Evolutionary conservation across 306 rosid genomes (phyloP), one percentile per base, ranked within the genome.

Genomic region (Rosa chinensis): DNA sequence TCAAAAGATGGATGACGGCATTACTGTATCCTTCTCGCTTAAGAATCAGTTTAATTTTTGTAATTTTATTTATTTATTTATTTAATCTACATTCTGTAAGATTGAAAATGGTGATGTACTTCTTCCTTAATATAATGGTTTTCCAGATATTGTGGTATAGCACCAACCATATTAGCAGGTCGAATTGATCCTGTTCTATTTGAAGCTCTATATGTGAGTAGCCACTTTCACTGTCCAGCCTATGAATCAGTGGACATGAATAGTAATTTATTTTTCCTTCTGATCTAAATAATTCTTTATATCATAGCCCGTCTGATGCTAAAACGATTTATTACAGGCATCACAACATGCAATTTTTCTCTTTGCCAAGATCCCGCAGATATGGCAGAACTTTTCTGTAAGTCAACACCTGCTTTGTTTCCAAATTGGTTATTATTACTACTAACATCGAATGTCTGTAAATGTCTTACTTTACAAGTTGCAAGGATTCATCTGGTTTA

Each of bases 141-240:
- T 78, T 85, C 84, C 87, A 95, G 99, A 87, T 95, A 91, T 73
- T 93, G 94, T 87, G 98, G 92, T 58, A 77, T 91, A 73, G 98
- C 98, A 64, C 99, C 98, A 64, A 93, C 98, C 32, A 70, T 95
- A 84, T 80, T 95, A 85, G 94, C 97, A 55, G 99, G 99, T 76
- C 87, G 88, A 86, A 90, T 95, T 75, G 80, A 90, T 84, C 97
- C 97, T 62, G 39, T 89, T 82, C 96, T 93, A 85, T 95, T 95
- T 83, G 99, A 95, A 86, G 94, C 96, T 85, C 77, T 95, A 78
- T 95, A 95, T 87, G 99, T 93, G 85, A 90, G 99, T 90, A 79
- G 77, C 84, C 66, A 67, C 56, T 72, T 43, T 73, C 45, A 52
- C 63, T 10, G 45, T 78, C 61, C 47, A 4, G 21, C n/a, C 66